Evolutionary conservation across 805 yeast genomes (phyloP).

Genomic region (Yarrowia sp.): DNA sequence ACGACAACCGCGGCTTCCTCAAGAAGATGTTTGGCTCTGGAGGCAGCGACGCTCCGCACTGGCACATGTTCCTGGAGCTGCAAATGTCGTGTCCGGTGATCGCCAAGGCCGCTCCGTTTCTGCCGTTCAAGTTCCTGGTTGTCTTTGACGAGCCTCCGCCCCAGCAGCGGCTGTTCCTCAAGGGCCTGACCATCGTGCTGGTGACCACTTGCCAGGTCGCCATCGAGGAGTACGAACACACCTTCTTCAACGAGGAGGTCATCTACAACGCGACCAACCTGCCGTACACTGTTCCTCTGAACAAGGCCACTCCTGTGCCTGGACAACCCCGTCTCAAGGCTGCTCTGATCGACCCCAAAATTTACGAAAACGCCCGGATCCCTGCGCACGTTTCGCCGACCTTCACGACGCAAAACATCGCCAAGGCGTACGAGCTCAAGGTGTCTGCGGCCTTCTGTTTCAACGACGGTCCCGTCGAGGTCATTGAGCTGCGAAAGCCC

Average conservation of each 20-base stretch:
- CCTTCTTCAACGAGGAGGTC: slow-evolving; percentile 33
- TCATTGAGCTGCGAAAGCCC: slow-evolving; percentile 15
- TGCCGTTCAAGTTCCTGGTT: slow-evolving; percentile 33
- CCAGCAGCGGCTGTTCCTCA: slow-evolving; percentile 41
- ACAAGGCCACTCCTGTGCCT: neutral
- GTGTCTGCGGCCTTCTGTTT: slow-evolving; percentile 39
- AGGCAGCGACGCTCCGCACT: slow-evolving; percentile 25
- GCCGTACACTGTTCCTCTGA: slow-evolving; percentile 1
- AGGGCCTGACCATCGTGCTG: slow-evolving; percentile 41
- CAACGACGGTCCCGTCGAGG: slow-evolving; percentile 24
- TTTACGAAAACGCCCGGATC: slow-evolving; percentile 44
- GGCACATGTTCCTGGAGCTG: slow-evolving; percentile 28
- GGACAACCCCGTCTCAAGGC: slow-evolving; percentile 23
- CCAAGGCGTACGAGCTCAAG: slow-evolving; percentile 45
- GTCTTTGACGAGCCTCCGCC: slow-evolving; percentile 30
- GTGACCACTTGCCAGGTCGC: slow-evolving; percentile 35
- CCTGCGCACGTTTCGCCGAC: slow-evolving; percentile 54
- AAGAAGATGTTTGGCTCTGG: slow-evolving; percentile 26
- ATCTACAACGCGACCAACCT: slow-evolving; percentile 28
- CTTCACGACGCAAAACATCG: slow-evolving; percentile 56
- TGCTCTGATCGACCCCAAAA: slow-evolving; percentile 28
- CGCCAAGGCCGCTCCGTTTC: slow-evolving; percentile 21
- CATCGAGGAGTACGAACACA: slow-evolving; percentile 35
- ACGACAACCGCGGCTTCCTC: slow-evolving; percentile 27
- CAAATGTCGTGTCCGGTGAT: slow-evolving; percentile 26